These are phyloP conservation scores for Fraxinus pennsylvanica DNA, from an alignment of 257 asterid genomes.

Conservation along the genomic window DNA sequence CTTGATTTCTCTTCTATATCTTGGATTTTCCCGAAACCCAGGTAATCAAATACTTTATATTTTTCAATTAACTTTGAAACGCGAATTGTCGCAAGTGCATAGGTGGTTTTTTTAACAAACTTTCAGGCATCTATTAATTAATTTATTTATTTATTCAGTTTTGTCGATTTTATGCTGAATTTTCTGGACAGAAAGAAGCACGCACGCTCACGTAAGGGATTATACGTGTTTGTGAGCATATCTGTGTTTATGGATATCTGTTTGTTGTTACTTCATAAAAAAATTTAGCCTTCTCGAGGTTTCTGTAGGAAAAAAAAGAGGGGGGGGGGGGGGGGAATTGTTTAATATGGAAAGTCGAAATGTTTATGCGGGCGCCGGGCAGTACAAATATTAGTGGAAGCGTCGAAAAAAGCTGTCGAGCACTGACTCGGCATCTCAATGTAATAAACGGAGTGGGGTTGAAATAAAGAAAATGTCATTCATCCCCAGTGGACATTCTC, in stretches of 20 bases:
- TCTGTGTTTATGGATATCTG: neutral
- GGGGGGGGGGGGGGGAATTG: slow-evolving; percentile 11
- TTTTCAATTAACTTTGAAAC: too few species aligned
- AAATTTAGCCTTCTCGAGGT: neutral
- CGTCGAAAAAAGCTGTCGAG: slow-evolving; percentile 54
- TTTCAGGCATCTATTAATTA: neutral
- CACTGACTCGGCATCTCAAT: slow-evolving; percentile 50
- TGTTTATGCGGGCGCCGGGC: neutral
- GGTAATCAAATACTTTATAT: neutral
- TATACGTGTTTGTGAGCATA: neutral
- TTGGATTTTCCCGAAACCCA: neutral
- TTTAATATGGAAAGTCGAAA: slow-evolving; percentile 6
- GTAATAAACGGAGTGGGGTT: slow-evolving; percentile 25
- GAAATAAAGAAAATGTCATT: too few species aligned
- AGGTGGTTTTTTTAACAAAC: too few species aligned
- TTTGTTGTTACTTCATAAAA: neutral
- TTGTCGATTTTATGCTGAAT: neutral
- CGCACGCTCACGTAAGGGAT: neutral
- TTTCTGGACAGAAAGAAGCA: too few species aligned
- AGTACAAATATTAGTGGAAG: slow-evolving; percentile 25
- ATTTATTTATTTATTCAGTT: neutral
- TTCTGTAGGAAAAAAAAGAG: neutral
- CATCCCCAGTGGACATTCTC: too few species aligned
- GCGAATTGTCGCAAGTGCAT: too few species aligned
- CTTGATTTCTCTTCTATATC: neutral